Percentiles rank a stretch among this genome's conserved stretches.
phyloP scores from a whole-genome alignment of 768 basidiomycete species.

The Dentipellis fragilis region DNA sequence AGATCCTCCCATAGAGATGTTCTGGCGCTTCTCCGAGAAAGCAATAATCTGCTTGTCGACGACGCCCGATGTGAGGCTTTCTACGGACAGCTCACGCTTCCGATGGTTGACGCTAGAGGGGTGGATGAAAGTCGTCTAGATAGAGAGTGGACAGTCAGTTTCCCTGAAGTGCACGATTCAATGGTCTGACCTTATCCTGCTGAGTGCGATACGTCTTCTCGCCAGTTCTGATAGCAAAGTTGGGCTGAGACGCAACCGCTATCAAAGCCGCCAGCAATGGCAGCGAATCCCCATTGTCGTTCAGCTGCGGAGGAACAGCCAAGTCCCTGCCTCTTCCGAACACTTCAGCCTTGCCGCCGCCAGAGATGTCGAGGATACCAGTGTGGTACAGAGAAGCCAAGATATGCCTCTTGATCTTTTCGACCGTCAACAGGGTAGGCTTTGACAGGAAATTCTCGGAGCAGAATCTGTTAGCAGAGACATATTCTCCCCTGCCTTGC shows the following conservation, averaged over 20 bases:
- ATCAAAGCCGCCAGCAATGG: conserved; percentile 79
- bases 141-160: neutral
- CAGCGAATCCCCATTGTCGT: conserved; percentile 59
- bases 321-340: conserved; percentile 23
- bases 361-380: conserved; percentile 76
- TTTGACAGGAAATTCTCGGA: conserved; percentile 81
- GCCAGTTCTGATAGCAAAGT: conserved; percentile 73
- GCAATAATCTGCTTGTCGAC: conserved; percentile 71
- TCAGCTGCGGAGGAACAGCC: conserved; percentile 55
- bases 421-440: conserved; percentile 72
- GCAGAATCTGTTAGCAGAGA: conserved; percentile 65
- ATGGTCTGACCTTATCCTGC: conserved; percentile 60
- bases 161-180: too few species aligned
- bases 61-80: conserved; percentile 16
- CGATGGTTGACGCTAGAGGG: conserved; percentile 79
- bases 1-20: conserved; percentile 40
- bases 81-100: conserved; percentile 35
- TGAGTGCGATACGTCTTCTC: conserved; percentile 63
- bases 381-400: conserved; percentile 67
- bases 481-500: conserved; percentile 56
- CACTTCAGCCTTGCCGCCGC: conserved; percentile 39
- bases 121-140: conserved; percentile 68
- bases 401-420: conserved; percentile 72
- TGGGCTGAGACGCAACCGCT: conserved; percentile 79
- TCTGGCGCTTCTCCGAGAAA: conserved; percentile 77